These are phyloP conservation scores for Saccharomycopsis vini DNA, from an alignment of 805 yeast genomes.

Conservation along the genomic window DNA sequence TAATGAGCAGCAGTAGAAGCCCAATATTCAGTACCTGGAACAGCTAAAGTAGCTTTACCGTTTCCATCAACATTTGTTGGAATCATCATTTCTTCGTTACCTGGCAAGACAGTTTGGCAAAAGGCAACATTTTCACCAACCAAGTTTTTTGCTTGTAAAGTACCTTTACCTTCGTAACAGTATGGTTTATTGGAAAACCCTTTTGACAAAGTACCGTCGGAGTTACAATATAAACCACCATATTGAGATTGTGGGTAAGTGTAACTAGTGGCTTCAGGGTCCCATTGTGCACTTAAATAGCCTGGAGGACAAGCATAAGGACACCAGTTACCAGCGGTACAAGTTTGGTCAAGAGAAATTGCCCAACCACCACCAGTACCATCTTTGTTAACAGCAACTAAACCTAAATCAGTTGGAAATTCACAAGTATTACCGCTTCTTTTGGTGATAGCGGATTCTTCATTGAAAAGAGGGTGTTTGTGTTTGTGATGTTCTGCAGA, in stretches of 20 bases:
- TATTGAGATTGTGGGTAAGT: constrained; percentile 68
- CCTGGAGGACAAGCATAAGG: constrained; percentile 93
- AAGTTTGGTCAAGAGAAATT: constrained; percentile 60
- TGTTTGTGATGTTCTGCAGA: constrained; percentile 23
- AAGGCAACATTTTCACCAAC: constrained; percentile 60
- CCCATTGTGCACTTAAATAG: constrained; percentile 83
- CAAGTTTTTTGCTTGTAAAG: constrained; percentile 52
- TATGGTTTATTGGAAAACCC: constrained; percentile 49
- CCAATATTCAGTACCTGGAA: constrained; percentile 79
- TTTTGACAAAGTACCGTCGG: constrained; percentile 56
- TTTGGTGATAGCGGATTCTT: not conserved
- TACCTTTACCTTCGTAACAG: constrained; percentile 73
- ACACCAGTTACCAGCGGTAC: constrained; percentile 73
- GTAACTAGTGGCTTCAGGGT: constrained; percentile 62
- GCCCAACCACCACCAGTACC: constrained; percentile 81
- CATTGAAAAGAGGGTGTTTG: constrained; percentile 20
- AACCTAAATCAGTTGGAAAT: constrained; percentile 59
- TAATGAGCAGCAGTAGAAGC: constrained; percentile 82
- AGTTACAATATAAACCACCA: constrained; percentile 77
- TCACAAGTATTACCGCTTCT: constrained; percentile 40
- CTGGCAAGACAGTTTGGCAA: constrained; percentile 91
- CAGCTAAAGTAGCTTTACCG: constrained; percentile 52
- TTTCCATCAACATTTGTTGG: constrained; percentile 62
- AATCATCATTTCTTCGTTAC: constrained; percentile 89
- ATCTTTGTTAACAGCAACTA: constrained; percentile 56